Evolutionary conservation across 2,329 filamentous ascomycete species (phyloP), one percentile per base, ranked within the genome.

Genomic region (Arthrinium phaeospermum): DNA sequence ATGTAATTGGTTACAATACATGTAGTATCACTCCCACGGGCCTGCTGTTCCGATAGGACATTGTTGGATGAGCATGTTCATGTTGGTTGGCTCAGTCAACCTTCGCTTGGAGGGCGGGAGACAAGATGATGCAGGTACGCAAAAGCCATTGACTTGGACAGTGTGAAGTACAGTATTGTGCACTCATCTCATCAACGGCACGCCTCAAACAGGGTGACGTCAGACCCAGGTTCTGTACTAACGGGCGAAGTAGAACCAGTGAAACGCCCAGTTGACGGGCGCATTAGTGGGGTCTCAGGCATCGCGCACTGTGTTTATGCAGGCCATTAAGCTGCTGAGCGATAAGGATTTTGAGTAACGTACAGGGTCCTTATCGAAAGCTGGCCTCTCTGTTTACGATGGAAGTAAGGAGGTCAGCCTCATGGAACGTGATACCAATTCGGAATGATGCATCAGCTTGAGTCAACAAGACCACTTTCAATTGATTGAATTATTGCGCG

Each of bases 321-420:
- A 41, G 19, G 57, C 57, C 7, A 64, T n/a, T 64, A 30, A 61
- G 27, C 27, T 41, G 57, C 34, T n/a, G 34, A 12, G 30, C 57
- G 57, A 64, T 64, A 64, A 64, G 57, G 19, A 51, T 24, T 24
- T 8, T 51, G n/a, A 12, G 46, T 14, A 64, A 41, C 3, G 22
- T 64, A 37, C 57, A 64, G 57, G 57, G 34, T 64, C 10, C 57
- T 64, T 64, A 64, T 64, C 57, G 57, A 64, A 41, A 64, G 57
- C 57, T 64, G 57, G 57, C 57, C 57, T 64, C 57, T 64, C n/a
- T 64, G 57, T 64, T 64, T n/a, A 64, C 22, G 8, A 41, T 41
- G 8, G 37, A 10, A n/a, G n/a, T 24, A 24, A 64, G 57, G 34
- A 37, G 57, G 22, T 41, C 34, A 64, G 57, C 57, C 34, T 41